phyloP scores from a whole-genome alignment of 2,329 filamentous ascomycete species.

The Fusarium goolgardi region DNA sequence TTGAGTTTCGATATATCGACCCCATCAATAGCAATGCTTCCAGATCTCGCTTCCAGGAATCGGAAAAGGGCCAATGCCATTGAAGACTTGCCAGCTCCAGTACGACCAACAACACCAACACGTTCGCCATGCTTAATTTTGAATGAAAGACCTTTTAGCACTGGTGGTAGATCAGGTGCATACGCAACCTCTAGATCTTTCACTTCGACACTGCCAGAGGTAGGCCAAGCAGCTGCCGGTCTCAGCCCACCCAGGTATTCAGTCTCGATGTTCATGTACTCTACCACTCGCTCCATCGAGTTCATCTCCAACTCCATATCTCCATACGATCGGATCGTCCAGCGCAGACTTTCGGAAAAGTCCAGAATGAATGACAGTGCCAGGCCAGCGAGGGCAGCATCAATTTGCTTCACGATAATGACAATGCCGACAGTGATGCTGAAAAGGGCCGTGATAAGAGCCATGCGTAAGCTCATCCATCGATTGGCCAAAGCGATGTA shows the following conservation, averaged over 20 bases:
- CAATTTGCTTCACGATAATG: constrained; percentile 71
- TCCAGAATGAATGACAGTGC: constrained; percentile 77
- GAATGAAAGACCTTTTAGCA: constrained; percentile 76
- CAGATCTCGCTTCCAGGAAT: constrained; percentile 75
- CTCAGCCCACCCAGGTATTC: constrained; percentile 71
- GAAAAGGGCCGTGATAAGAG: constrained; percentile 74
- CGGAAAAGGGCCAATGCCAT: constrained; percentile 80
- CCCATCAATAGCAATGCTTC: constrained; percentile 76
- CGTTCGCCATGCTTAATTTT: constrained; percentile 72
- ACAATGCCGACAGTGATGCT: constrained; percentile 71
- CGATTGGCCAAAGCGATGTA: constrained; percentile 77
- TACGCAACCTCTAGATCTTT: constrained; percentile 77
- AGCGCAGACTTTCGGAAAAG: constrained; percentile 72
- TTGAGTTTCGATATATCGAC: constrained; percentile 78
- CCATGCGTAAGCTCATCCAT: constrained; percentile 80
- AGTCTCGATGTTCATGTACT: constrained; percentile 75
- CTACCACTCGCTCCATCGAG: constrained; percentile 78
- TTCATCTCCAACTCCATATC: constrained; percentile 83
- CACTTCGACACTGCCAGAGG: constrained; percentile 76
- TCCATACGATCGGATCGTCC: constrained; percentile 73
- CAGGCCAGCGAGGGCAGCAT: constrained; percentile 78
- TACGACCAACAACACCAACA: constrained; percentile 79
- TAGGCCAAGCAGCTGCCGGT: constrained; percentile 79
- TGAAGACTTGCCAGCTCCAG: constrained; percentile 80
- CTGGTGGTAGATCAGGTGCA: constrained; percentile 74